phyloP scores from a whole-genome alignment of 139 green algal species.

The Helicosporidium sp. region DNA sequence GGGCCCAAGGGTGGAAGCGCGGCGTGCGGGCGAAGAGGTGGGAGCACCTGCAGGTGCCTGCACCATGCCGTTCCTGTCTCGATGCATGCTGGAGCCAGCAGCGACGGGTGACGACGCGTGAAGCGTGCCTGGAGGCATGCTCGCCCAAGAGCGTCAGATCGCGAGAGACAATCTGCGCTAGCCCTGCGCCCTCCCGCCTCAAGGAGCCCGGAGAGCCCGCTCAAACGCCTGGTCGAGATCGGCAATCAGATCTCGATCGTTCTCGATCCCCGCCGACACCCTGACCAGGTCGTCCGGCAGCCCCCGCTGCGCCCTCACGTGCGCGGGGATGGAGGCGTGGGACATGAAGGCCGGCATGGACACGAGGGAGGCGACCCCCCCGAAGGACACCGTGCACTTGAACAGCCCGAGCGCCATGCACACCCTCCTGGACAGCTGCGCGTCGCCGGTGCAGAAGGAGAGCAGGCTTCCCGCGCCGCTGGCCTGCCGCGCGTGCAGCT shows the following conservation, averaged over 20 bases:
- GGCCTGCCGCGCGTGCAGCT: conserved; percentile 41
- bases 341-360: conserved; percentile 98
- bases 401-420: conserved; percentile 70
- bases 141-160: too few relatives aligned
- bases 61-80: too few relatives aligned
- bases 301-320: conserved; percentile 63
- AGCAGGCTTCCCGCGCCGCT: conserved; percentile 49
- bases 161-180: background rate
- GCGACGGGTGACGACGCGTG: background rate
- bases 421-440: conserved; percentile 33
- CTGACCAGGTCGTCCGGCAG: conserved; percentile 87
- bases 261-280: conserved; percentile 79
- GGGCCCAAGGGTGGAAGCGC: too few relatives aligned
- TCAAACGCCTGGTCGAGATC: conserved; percentile 40
- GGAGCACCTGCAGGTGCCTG: too few relatives aligned
- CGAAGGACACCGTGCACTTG: conserved; percentile 83
- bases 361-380: conserved; percentile 59
- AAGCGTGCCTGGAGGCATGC: background rate
- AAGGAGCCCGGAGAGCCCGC: too few relatives aligned
- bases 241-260: conserved; percentile 59
- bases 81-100: background rate
- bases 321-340: conserved; percentile 74
- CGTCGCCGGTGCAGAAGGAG: conserved; percentile 55
- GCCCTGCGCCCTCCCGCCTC: too few relatives aligned
- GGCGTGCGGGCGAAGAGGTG: too few relatives aligned